Evolutionary conservation across 352 stramenopile species (phyloP).

Genomic region (Pythium dissotocum): DNA sequence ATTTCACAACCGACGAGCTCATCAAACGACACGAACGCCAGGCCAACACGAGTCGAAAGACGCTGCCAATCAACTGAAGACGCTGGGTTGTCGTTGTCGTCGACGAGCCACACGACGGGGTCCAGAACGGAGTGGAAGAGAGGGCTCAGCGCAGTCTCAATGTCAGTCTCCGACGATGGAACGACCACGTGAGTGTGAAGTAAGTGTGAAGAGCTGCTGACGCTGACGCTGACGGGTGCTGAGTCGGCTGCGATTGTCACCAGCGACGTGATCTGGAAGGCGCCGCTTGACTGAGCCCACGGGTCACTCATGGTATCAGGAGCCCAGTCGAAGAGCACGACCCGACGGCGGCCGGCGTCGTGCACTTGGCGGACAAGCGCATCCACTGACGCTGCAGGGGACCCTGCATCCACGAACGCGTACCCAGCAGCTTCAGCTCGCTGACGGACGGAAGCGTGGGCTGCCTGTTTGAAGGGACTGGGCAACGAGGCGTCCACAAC

Average conservation of each 20-base stretch:
- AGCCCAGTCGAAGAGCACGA: constrained; percentile 27
- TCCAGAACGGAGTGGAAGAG: constrained; percentile 40
- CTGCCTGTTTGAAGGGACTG: not conserved
- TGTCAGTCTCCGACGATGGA: not conserved
- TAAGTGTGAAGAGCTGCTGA: not conserved
- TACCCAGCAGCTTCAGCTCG: constrained; percentile 19
- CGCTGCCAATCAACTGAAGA: not conserved
- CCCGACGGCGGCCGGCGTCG: constrained; percentile 10
- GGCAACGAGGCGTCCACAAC: constrained; percentile 17
- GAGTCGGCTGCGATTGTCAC: constrained; percentile 2
- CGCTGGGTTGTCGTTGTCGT: constrained; percentile 7
- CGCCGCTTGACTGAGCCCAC: not conserved
- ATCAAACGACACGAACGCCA: constrained; percentile 24
- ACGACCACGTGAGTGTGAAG: constrained; percentile 7
- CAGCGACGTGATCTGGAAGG: not conserved
- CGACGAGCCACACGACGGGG: constrained; percentile 34
- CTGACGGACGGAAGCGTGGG: not conserved
- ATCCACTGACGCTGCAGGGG: not conserved
- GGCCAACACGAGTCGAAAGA: constrained; percentile 5
- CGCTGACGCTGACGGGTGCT: too few relatives aligned
- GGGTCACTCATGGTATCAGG: not conserved
- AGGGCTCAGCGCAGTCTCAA: constrained; percentile 6
- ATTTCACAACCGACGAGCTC: constrained; percentile 22
- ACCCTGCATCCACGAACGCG: constrained; percentile 34
- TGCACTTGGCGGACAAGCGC: not conserved